A percentile compares a stretch with the other conserved stretches of the same genome.
Evolutionary conservation across 257 asterid species (phyloP).

Genomic region (Agastache rugosa): DNA sequence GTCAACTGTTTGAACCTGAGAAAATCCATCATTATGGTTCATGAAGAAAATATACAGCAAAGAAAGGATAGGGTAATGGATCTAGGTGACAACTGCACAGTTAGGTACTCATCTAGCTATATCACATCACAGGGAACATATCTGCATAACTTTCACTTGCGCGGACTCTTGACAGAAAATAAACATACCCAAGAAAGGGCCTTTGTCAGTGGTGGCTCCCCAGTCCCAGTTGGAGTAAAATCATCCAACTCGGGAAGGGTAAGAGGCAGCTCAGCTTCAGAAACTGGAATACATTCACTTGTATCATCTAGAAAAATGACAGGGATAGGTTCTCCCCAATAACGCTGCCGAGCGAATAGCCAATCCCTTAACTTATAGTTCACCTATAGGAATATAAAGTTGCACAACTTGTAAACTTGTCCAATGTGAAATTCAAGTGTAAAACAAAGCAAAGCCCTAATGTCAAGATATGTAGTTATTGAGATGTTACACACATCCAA

Average conservation of each 20-base stretch:
- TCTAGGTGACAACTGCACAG: not conserved
- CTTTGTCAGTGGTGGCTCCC: slow-evolving; percentile 95
- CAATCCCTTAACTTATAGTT: slow-evolving; percentile 94
- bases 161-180: slow-evolving; percentile 25
- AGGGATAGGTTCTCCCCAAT: slow-evolving; percentile 99
- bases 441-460: slow-evolving; percentile 27
- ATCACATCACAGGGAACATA: slow-evolving; percentile 19
- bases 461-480: slow-evolving; percentile 4
- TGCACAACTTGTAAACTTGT: slow-evolving; percentile 13
- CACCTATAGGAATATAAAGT: slow-evolving; percentile 57
- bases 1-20: slow-evolving; percentile 76
- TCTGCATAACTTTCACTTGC: slow-evolving; percentile 2
- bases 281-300: slow-evolving; percentile 76
- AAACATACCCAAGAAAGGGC: slow-evolving; percentile 86
- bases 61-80: slow-evolving; percentile 15
- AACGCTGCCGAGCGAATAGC: slow-evolving; percentile 98
- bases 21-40: slow-evolving; percentile 31
- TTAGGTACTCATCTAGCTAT: slow-evolving; percentile 20
- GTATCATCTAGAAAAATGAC: slow-evolving; percentile 69
- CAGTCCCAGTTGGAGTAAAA: slow-evolving; percentile 96
- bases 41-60: slow-evolving; percentile 12
- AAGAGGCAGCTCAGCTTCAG: slow-evolving; percentile 92
- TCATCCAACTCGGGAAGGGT: slow-evolving; percentile 95
- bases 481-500: slow-evolving; percentile 7
- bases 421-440: slow-evolving; percentile 11